Evolutionary conservation across 2,329 filamentous ascomycete species (phyloP).

Genomic region (Apiospora malaysiana): DNA sequence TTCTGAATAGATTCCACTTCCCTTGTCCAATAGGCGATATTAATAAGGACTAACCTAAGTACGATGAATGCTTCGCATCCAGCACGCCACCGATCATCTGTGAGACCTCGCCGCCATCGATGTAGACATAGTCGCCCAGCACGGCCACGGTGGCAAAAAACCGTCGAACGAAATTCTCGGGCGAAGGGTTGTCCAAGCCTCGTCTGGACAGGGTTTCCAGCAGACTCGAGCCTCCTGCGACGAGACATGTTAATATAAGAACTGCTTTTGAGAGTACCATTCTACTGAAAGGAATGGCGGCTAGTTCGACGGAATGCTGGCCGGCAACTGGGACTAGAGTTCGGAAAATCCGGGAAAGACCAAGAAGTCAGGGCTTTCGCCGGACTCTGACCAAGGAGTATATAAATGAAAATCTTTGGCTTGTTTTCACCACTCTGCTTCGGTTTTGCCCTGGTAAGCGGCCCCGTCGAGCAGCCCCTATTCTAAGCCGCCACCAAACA

Average conservation of each 20-base stretch:
- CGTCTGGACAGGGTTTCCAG: neutral
- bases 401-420: neutral
- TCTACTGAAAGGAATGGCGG: too few relatives aligned
- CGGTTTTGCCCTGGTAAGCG: neutral
- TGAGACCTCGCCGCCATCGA: conserved; percentile 23
- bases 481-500: neutral
- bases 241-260: neutral
- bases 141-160: conserved; percentile 10
- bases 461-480: neutral
- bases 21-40: neutral
- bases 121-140: conserved; percentile 19
- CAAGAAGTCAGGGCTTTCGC: neutral
- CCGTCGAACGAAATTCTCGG: neutral
- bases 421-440: neutral
- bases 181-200: neutral
- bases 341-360: neutral
- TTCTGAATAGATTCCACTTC: neutral
- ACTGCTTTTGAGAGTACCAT: neutral
- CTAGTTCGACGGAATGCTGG: too few relatives aligned
- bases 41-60: neutral
- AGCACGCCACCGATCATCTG: neutral
- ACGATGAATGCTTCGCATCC: neutral
- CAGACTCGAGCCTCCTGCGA: neutral
- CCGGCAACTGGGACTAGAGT: neutral
- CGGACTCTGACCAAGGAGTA: neutral